Conservation (phyloP, 2,329 filamentous ascomycete species). For the Cladosporium cucumerinum region DNA sequence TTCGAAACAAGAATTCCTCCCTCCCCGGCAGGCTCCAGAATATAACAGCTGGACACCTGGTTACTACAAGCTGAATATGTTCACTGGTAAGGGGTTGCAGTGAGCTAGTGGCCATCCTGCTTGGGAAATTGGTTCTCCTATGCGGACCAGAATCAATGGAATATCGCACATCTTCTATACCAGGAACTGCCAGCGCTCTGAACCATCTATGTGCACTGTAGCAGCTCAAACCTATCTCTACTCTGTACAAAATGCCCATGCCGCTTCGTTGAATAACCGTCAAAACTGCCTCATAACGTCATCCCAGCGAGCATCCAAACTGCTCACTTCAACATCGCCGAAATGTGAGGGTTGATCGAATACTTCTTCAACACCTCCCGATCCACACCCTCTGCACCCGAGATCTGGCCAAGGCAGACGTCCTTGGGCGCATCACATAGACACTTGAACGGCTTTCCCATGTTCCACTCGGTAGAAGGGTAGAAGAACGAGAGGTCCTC, state of each 20-base stretch:
- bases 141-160: neutral
- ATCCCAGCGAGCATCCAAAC: neutral
- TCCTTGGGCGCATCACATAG: slow-evolving; percentile 35
- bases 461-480: slow-evolving; percentile 48
- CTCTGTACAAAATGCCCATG: neutral
- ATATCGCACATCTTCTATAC: neutral
- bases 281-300: neutral
- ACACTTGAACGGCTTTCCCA: slow-evolving; percentile 46
- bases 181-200: neutral
- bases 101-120: neutral
- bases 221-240: neutral
- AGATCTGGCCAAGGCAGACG: slow-evolving; percentile 38
- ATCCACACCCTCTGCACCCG: slow-evolving; percentile 39
- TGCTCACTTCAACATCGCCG: slow-evolving; percentile 7
- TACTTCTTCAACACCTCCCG: slow-evolving; percentile 29
- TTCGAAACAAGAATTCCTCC: neutral
- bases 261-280: neutral
- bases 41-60: neutral
- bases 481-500: slow-evolving; percentile 49
- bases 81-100: neutral
- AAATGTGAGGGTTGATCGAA: slow-evolving; percentile 6
- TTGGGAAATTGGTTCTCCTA: neutral
- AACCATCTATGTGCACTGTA: neutral
- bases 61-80: neutral
- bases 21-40: neutral